Evolutionary conservation across 148 eudicot genomes (phyloP), one percentile per base, ranked within the genome.

Genomic region (Amaranthus palmeri): DNA sequence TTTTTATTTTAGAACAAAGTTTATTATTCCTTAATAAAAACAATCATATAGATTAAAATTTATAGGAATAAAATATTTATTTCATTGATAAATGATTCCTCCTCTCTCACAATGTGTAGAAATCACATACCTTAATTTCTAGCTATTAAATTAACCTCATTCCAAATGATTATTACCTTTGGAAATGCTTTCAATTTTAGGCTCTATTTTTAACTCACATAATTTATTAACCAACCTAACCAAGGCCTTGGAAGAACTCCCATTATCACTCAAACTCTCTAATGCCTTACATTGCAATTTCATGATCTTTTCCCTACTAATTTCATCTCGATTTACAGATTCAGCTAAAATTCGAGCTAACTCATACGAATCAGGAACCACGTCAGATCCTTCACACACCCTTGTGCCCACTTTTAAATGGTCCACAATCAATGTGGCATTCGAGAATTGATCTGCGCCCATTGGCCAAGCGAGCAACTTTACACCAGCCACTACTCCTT

Each of bases 381-480:
- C 18, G 3, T 9, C 9, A 0, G 78, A 3, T 3, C 83, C 86
- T 44, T 71, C 83, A 47, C 79, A 80, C 10, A 74, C 67, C 66
- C 81, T 55, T 12, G 75, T 61, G 14, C 72, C 81, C 40, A 83
- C 58, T 4, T 76, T 76, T 3, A 83, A 51, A 46, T 77, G 10
- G 40, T 83, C 83, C 47, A 83, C 86, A 1, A 83, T 6, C 57
- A 83, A 58, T 6, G 78, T 77, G 13, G 81, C 83, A 13, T 83
- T 76, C 0, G 86, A 51, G 51, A 80, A 83, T 52, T 83, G 86
- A 50, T 83, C 83, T 0, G 83, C 83, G 40, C 83, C 83, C 76
- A 80, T 71, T 3, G 87, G 87, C 87, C 87, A 84, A 40, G 85
- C 78, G 6, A 87, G 78, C 63, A 80, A 18, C 4, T 67, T 79